Percentiles rank a stretch among this genome's conserved stretches.
Conservation (phyloP, 2,329 filamentous ascomycete species). For the Fusarium torreyae region DNA sequence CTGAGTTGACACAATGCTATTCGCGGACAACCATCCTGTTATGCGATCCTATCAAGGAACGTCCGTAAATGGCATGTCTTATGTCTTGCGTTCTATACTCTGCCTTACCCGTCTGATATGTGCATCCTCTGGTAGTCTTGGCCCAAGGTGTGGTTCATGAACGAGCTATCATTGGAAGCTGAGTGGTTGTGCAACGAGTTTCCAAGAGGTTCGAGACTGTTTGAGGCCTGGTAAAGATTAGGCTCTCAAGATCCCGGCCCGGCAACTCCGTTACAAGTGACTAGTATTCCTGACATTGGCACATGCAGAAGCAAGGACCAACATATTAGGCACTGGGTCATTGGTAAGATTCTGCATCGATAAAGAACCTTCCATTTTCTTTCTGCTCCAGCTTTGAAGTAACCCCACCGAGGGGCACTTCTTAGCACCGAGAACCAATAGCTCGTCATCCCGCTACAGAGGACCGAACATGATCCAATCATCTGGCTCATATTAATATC, state of each 20-base stretch:
- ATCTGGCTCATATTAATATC: constrained; percentile 38
- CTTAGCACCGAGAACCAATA: constrained; percentile 30
- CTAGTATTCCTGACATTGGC: constrained; percentile 23
- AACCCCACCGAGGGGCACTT: constrained; percentile 46
- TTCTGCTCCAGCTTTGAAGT: constrained; percentile 8
- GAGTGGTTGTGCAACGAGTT: constrained; percentile 7
- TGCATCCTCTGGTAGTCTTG: constrained; percentile 1
- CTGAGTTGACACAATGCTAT: neutral
- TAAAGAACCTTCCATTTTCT: neutral
- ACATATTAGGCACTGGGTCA: constrained; percentile 1
- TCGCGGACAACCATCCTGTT: constrained; percentile 4
- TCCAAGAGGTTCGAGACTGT: constrained; percentile 34
- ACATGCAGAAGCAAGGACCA: constrained; percentile 4
- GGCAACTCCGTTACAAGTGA: constrained; percentile 39
- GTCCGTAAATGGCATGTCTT: constrained; percentile 10
- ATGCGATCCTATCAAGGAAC: constrained; percentile 35
- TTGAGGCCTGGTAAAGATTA: constrained; percentile 12
- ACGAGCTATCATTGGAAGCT: constrained; percentile 36
- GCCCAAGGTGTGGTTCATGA: constrained; percentile 31
- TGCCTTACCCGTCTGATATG: constrained; percentile 10
- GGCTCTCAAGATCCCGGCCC: constrained; percentile 32
- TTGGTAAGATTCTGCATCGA: neutral
- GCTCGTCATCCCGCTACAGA: constrained; percentile 34
- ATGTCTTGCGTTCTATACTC: constrained; percentile 2
- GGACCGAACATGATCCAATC: constrained; percentile 42